Evolutionary conservation across 2,329 filamentous ascomycete species (phyloP).

Genomic region (Cordyceps cateniannulata): DNA sequence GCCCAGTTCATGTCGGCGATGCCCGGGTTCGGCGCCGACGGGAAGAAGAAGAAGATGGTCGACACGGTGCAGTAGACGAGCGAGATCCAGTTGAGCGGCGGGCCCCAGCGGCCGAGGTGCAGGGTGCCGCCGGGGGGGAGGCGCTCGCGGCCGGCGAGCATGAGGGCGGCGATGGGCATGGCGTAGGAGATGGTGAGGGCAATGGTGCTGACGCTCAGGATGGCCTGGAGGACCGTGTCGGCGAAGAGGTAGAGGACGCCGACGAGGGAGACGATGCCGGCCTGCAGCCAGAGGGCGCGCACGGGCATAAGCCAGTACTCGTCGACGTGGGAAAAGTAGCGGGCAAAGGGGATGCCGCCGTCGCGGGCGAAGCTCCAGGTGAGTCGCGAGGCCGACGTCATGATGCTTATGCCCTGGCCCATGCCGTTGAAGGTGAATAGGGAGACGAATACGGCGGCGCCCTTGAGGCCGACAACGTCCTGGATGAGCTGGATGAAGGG

Average conservation of each 20-base stretch:
- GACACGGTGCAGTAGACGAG: slow-evolving; percentile 45
- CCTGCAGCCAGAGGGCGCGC: slow-evolving; percentile 46
- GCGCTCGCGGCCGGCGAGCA: slow-evolving; percentile 45
- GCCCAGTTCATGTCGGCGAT: slow-evolving; percentile 51
- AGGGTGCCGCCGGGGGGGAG: slow-evolving; percentile 40
- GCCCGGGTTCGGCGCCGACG: slow-evolving; percentile 35
- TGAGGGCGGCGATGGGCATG: slow-evolving; percentile 42
- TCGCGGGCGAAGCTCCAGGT: slow-evolving; percentile 51
- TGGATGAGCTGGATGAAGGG: slow-evolving; percentile 44
- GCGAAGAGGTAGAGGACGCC: slow-evolving; percentile 52
- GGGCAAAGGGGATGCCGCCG: slow-evolving; percentile 39
- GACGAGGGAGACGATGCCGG: slow-evolving; percentile 34
- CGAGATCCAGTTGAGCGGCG: slow-evolving; percentile 40
- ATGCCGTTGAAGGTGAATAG: slow-evolving; percentile 51
- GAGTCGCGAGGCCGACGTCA: slow-evolving; percentile 45
- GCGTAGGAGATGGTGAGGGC: slow-evolving; percentile 44
- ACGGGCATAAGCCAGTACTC: slow-evolving; percentile 45
- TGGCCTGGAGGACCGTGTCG: slow-evolving; percentile 45
- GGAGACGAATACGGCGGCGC: slow-evolving; percentile 38
- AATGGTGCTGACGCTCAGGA: slow-evolving; percentile 50
- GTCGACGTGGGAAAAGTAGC: slow-evolving; percentile 38
- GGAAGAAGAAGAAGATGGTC: slow-evolving; percentile 51
- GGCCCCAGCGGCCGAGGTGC: slow-evolving; percentile 37
- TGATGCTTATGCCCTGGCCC: slow-evolving; percentile 44
- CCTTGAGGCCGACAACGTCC: slow-evolving; percentile 27